A percentile compares a stretch with the other conserved stretches of the same genome.
Conservation (phyloP, 768 basidiomycete species). For the Naematelia aurantialba region DNA sequence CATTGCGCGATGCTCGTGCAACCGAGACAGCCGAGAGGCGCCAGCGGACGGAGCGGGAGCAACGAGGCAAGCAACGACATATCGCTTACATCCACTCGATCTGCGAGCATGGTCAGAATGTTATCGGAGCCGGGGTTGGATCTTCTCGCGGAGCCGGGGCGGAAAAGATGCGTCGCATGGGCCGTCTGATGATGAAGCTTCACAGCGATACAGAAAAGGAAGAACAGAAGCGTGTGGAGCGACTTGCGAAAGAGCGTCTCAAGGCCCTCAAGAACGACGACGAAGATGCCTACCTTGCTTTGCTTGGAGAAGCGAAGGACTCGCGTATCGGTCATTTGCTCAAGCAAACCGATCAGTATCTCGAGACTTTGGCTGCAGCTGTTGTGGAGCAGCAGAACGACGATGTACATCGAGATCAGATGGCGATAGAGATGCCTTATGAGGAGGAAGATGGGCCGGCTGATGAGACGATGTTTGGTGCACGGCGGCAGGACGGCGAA, state of each 20-base stretch:
- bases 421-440: conserved; percentile 50
- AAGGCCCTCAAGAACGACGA: conserved; percentile 96
- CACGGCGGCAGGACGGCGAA: conserved; percentile 59
- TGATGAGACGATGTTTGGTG: conserved; percentile 87
- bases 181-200: conserved; percentile 74
- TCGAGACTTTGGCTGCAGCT: conserved; percentile 90
- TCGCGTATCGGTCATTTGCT: conserved; percentile 96
- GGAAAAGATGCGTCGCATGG: conserved; percentile 61
- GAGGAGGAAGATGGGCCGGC: conserved; percentile 68
- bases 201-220: conserved; percentile 92
- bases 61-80: conserved; percentile 92
- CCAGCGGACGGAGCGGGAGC: conserved; percentile 87
- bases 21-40: conserved; percentile 86
- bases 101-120: conserved; percentile 72
- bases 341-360: conserved; percentile 86
- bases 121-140: conserved; percentile 61
- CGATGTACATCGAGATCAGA: conserved; percentile 50
- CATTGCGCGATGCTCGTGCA: conserved; percentile 78
- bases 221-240: conserved; percentile 93
- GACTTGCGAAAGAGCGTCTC: conserved; percentile 94
- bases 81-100: conserved; percentile 88
- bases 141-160: conserved; percentile 58
- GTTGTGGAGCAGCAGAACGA: conserved; percentile 89
- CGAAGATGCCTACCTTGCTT: conserved; percentile 99
- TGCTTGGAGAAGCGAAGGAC: conserved; percentile 98